Conservation (phyloP, 805 yeast genomes). For the Candida alai region DNA sequence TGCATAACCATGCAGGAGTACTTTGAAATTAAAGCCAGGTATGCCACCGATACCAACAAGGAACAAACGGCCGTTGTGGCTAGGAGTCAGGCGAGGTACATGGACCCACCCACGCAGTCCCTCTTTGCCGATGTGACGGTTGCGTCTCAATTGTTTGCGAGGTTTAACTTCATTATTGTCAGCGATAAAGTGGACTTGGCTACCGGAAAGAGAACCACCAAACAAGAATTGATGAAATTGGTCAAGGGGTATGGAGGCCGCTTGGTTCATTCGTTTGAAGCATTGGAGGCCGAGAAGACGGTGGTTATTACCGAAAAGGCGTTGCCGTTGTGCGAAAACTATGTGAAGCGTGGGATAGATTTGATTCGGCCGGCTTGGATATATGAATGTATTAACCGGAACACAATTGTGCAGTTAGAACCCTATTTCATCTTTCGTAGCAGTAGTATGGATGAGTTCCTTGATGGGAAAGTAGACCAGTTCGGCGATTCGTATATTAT, state of each 20-base stretch:
- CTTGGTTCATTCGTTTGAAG: constrained; percentile 21
- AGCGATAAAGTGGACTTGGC: constrained; percentile 41
- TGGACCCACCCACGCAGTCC: constrained; percentile 13
- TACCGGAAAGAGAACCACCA: constrained; percentile 24
- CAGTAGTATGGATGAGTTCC: constrained; percentile 23
- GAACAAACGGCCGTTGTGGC: constrained; percentile 27
- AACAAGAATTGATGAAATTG: constrained; percentile 32
- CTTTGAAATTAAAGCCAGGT: constrained; percentile 29
- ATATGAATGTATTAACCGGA: constrained; percentile 53
- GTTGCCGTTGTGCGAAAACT: constrained; percentile 22
- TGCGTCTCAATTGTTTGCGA: constrained; percentile 36
- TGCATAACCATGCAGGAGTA: constrained; percentile 57
- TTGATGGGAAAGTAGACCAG: constrained; percentile 42
- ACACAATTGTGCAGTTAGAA: constrained; percentile 49
- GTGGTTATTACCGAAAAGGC: constrained; percentile 11
- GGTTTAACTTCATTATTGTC: constrained; percentile 47
- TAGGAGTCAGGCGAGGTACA: constrained; percentile 14
- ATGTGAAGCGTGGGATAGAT: constrained; percentile 46
- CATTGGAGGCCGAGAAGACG: constrained; percentile 3
- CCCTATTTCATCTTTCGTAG: constrained; percentile 53
- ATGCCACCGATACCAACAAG: constrained; percentile 21
- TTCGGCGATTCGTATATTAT: constrained; percentile 61
- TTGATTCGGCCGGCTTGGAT: constrained; percentile 71
- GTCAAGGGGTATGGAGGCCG: constrained; percentile 51
- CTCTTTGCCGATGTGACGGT: constrained; percentile 12